Base-by-base conservation (phyloP, 2,329 filamentous ascomycete genomes). In the Fusarium guadeloupense region DNA sequence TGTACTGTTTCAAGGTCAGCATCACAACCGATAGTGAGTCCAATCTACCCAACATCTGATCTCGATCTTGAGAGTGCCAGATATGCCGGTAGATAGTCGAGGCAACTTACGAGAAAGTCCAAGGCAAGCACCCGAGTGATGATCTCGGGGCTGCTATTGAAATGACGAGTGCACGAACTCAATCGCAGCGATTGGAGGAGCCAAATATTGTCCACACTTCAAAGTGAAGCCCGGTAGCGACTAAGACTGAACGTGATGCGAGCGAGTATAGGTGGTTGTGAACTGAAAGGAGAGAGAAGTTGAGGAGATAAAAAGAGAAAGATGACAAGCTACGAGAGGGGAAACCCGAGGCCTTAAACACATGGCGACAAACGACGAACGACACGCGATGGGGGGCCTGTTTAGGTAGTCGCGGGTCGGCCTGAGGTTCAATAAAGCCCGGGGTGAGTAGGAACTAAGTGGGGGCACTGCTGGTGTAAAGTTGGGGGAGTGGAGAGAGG, bases 401-500 rank as follows among this genome's bases (percentile, higher is more conserved):
- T 48, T 45, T 64, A 44, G 43, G 43, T 37, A 43, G 40, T 35
- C 47, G 25, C 25, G 5, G 23, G 23, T 25, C 6, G 21, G 59
- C 58, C 62, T 66, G 57, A 26, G 58, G 43, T 62, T 59, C 48
- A 56, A 62, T 33, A 49, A 40, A 44, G 31, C 31, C 40, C 49
- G 40, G 57, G 46, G 39, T 30, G 47, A 26, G 50, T 57, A 37
- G 20, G 44, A 39, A 42, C 62, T 28, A 62, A 63, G 62, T 66
- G 62, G 62, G 43, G 62, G n/a, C 37, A 31, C 50, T 50, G 16
- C 37, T n/a, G 26, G 49, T 53, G 48, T 47, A 41, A 56, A 57
- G 37, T 59, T 55, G 53, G 62, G 53, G 62, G 62, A 47, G 57
- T 57, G 62, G 61, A 25, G 26, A 25, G 57, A 48, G 33, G 37